Base-by-base conservation (phyloP, 1,284 basidiomycete genomes). In the Marasmius oreades region DNA sequence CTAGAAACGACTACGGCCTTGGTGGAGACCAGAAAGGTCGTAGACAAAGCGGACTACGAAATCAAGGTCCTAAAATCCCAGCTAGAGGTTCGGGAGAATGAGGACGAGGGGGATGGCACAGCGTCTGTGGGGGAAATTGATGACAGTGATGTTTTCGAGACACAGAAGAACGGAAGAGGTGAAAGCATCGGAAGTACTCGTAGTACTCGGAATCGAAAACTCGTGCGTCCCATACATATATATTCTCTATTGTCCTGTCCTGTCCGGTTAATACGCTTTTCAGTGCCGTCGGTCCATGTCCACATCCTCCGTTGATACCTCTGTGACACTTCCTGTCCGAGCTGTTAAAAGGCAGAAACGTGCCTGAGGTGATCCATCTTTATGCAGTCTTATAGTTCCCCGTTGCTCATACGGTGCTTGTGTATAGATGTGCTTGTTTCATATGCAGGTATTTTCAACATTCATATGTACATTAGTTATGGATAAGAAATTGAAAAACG, bases 1-100 rank as follows among this genome's bases (percentile, higher is more conserved):
- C 67, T 95, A 28, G 83, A 86, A 4, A 84, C 90, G 0, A 83
- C 91, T 0, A 79, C 79, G 2, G 76, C 82, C 16, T 72, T 97
- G 62, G 78, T 95, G 14, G 94, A 98, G 62, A 87, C 87, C 61
- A 97, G 96, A 77, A 88, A 90, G 63, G 77, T 86, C n/a, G 82
- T 92, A 22, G 94, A 97, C 69, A 84, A 88, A 64, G 81, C 89
- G 7, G 91, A 95, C 31, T 87, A 90, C 66, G 95, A 98, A 64
- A 83, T 94, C 44, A 74, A 84, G 54, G 81, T 89, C 3, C 67
- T 88, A 59, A 86, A 83, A 65, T 81, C 79, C 52, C 82, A 90
- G 57, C 71, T 90, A 26, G 85, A 84, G n/a, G 73, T 82, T 62
- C 73, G 77, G 53, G 78, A 75, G 48, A 8, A 16, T 42, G 39